phyloP scores from a whole-genome alignment of 169 alveolate species.

The Plasmodium adleri region DNA sequence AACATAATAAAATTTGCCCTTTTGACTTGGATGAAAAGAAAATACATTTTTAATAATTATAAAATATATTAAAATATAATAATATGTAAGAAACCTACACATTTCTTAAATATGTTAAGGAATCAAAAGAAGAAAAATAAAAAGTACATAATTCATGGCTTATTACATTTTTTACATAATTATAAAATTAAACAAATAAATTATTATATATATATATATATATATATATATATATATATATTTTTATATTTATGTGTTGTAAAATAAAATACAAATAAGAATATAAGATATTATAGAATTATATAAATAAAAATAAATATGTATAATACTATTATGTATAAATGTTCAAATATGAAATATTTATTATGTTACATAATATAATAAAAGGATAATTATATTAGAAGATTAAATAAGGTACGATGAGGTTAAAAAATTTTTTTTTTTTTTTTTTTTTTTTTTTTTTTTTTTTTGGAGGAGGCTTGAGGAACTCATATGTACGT shows the following conservation, averaged over 20 bases:
- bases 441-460: too few relatives aligned
- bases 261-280: neutral
- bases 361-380: too few relatives aligned
- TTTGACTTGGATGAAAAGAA: slow-evolving; percentile 3
- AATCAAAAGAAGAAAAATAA: neutral
- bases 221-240: slow-evolving; percentile 3
- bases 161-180: slow-evolving; percentile 4
- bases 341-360: too few relatives aligned
- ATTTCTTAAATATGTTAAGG: slow-evolving; percentile 16
- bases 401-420: too few relatives aligned
- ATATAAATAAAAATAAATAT: too few relatives aligned
- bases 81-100: slow-evolving; percentile 1
- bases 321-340: too few relatives aligned
- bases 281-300: neutral
- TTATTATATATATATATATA: slow-evolving; percentile 2
- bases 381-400: too few relatives aligned
- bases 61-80: slow-evolving; percentile 10
- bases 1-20: neutral
- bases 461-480: too few relatives aligned
- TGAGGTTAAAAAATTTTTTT: too few relatives aligned
- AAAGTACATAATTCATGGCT: neutral
- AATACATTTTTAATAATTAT: slow-evolving; percentile 6
- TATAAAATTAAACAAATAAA: too few relatives aligned
- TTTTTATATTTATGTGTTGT: neutral
- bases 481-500: too few relatives aligned